Percentiles rank a stretch among this genome's conserved stretches.
phyloP scores from a whole-genome alignment of 2,329 filamentous ascomycete genomes.

The Aureobasidium sp. region DNA sequence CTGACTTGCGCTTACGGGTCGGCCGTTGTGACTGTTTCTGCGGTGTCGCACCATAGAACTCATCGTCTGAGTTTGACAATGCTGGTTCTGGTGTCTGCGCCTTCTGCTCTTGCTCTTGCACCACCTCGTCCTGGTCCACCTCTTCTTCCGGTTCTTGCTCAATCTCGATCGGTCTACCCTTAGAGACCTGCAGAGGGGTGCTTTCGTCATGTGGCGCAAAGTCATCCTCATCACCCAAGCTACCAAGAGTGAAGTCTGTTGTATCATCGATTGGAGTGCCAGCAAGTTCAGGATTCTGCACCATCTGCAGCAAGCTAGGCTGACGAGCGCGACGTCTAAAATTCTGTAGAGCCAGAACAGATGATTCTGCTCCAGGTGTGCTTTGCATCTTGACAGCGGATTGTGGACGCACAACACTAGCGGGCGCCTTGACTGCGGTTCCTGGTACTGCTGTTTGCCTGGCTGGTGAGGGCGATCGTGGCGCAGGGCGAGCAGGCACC shows the following conservation, averaged over 20 bases:
- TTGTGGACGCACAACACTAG: constrained; percentile 28
- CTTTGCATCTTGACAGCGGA: constrained; percentile 39
- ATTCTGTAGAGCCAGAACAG: constrained; percentile 43
- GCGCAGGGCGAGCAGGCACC: constrained; percentile 12
- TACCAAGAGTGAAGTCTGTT: constrained; percentile 20
- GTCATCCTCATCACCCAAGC: constrained; percentile 28
- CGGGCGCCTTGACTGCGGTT: constrained; percentile 19
- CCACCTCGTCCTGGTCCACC: not conserved
- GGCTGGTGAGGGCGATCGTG: constrained; percentile 27
- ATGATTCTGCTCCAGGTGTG: constrained; percentile 39
- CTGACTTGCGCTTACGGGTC: constrained; percentile 16
- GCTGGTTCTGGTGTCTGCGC: constrained; percentile 10
- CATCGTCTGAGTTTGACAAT: not conserved
- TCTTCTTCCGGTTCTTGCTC: not conserved
- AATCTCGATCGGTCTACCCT: not conserved
- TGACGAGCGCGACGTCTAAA: constrained; percentile 45
- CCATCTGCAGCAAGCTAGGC: constrained; percentile 44
- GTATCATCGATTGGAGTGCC: constrained; percentile 20
- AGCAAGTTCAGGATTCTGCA: constrained; percentile 30
- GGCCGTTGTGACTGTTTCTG: not conserved
- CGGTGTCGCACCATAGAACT: constrained; percentile 8
- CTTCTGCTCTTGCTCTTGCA: constrained; percentile 5
- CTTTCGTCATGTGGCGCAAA: constrained; percentile 61
- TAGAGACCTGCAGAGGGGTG: constrained; percentile 46
- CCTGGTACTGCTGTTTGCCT: constrained; percentile 24